Evolutionary conservation across 768 basidiomycete species (phyloP), one percentile per base, ranked within the genome.

Genomic region (Stropharia rugosoannulata): DNA sequence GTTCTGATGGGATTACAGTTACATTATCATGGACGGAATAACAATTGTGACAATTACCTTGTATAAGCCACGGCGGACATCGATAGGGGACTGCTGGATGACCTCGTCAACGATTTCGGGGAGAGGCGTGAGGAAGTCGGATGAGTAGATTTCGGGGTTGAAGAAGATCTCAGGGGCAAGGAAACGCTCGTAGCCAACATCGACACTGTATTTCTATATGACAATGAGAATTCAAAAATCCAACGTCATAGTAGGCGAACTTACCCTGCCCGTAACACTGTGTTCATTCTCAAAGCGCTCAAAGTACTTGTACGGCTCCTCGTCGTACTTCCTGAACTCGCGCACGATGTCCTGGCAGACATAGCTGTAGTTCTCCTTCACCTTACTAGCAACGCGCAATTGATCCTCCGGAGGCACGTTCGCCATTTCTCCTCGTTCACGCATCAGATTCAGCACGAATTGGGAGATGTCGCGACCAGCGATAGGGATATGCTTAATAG

Each of bases 121-220:
- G 3, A 99, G 82, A 8, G 97, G 97, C 4, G 95, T 98, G 59
- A 99, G 72, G 80, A 98, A 98, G 71, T 98, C 96, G 39, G 93
- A 95, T 0, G 95, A 97, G 71, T 90, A 91, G 62, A 99, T 98
- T 72, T 99, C 96, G 12, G 97, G 97, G 75, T 98, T 98, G 83
- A 98, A 98, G 78, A 98, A 98, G 65, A 98, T 97, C 72, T 98
- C 97, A 5, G 97, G 95, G 5, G 96, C 97, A 50, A 98, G 86
- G 83, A 99, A 99, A 22, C 97, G 93, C 71, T 98, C 97, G 73
- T 98, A 98, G 16, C 97, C 97, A 55, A 99, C 86, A 65, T 99
- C 96, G 46, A 98, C 77, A 16, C 80, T 72, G 75, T 99, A 98
- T 90, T 94, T 92, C 95, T 95, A 49, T 15, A 5, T 15, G 19